Base-by-base conservation (phyloP, 805 yeast species). In the Saturnispora besseyi region DNA sequence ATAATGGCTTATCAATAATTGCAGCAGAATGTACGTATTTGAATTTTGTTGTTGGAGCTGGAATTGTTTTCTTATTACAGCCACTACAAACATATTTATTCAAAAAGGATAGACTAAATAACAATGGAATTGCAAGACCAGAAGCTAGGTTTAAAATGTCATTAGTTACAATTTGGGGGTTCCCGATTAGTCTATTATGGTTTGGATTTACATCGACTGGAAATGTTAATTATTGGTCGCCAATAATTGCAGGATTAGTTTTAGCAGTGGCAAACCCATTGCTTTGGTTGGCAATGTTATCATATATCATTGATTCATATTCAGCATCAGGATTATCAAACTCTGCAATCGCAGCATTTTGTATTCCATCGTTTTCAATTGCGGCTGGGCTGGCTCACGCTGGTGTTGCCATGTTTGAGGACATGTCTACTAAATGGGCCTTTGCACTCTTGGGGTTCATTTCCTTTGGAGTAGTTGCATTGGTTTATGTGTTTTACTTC, bases 331-430 rank as follows among this genome's bases (percentile, higher is more conserved):
- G 65, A 38, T 52, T 63, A 46, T 55, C 65, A 15, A 63, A 61
- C 46, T 65, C 69, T 42, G 70, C 69, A 32, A 62, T 66, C 53
- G 69, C 69, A 12, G 70, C 66, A 2, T 66, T 66, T 58, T 60
- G 67, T 38, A 66, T 66, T 37, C 70, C 70, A 32, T 66, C 70
- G 4, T 66, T 66, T 52, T 59, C 63, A 15, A 65, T 66, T 52
- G 69, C 70, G 41, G 70, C 65, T 38, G 62, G 62, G 13, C 55
- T 66, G 26, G 57, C 70, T 15, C 70, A 66, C 50, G 70, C 68
- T 26, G 70, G 70, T 64, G 66, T 66, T 48, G 70, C 70, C 41
- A 64, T 66, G 69, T 66, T 66, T 53, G 65, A 58, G 2, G 57
- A 64, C 52, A 62, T 65, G 68, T 58, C 65, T n/a, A 61, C 69